Evolutionary conservation across 108 stramenopile genomes (phyloP).

Genomic region (Stephanodiscus triporus): DNA sequence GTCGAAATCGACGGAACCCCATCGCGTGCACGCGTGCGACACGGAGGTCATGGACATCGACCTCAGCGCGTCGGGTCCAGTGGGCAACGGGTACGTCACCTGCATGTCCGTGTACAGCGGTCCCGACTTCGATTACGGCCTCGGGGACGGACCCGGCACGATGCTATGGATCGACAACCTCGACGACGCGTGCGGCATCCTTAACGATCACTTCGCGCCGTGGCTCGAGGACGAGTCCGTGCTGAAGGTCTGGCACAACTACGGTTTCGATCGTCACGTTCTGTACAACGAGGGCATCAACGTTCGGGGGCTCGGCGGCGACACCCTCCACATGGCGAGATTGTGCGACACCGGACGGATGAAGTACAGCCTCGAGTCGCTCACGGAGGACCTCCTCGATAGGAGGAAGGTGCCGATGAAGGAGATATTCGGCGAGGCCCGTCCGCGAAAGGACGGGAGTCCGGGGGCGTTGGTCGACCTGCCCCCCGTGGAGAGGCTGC

Average conservation of each 20-base stretch:
- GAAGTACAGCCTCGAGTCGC: constrained; percentile 86
- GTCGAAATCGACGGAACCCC: constrained; percentile 27
- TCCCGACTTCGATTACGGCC: constrained; percentile 91
- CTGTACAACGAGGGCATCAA: constrained; percentile 94
- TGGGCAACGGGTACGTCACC: constrained; percentile 97
- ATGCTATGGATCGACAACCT: constrained; percentile 93
- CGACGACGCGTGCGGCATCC: constrained; percentile 81
- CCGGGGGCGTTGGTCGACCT: constrained; percentile 77
- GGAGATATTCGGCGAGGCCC: constrained; percentile 89
- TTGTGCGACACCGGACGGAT: constrained; percentile 84
- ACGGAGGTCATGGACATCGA: constrained; percentile 98
- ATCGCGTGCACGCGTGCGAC: constrained; percentile 91
- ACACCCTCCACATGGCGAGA: constrained; percentile 99
- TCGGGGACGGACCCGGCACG: constrained; percentile 76
- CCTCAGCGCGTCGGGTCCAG: constrained; percentile 82
- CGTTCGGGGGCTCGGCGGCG: constrained; percentile 87
- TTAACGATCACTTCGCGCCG: constrained; percentile 80
- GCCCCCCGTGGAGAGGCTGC: constrained; percentile 88
- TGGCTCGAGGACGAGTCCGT: constrained; percentile 80
- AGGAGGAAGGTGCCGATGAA: constrained; percentile 93
- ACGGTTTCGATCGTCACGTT: constrained; percentile 98
- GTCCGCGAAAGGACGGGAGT: constrained; percentile 87
- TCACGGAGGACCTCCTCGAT: constrained; percentile 73
- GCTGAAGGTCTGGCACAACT: constrained; percentile 98
- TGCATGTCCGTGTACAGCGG: constrained; percentile 92